phyloP scores from a whole-genome alignment of 2,329 filamentous ascomycete species.

The Fusarium nisikadoi region DNA sequence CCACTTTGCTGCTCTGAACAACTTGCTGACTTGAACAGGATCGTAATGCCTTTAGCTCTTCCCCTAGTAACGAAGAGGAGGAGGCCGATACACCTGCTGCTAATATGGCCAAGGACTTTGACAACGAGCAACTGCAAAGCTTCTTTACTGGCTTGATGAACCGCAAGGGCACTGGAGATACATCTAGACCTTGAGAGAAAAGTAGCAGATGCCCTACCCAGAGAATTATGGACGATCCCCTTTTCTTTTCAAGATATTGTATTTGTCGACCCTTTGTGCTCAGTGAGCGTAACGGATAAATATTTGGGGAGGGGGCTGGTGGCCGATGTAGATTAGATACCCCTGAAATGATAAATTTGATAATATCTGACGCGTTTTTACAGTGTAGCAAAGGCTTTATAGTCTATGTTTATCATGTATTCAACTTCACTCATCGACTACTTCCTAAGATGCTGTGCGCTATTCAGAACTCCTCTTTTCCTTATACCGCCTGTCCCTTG shows the following conservation, averaged over 20 bases:
- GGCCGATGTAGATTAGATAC: conserved; percentile 56
- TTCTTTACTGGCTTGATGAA: conserved; percentile 72
- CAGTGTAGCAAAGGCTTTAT: not conserved
- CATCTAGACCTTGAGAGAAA: conserved; percentile 24
- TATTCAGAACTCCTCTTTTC: not conserved
- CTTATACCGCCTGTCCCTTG: not conserved
- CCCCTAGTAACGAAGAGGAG: conserved; percentile 56
- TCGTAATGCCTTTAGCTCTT: conserved; percentile 64
- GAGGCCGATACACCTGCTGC: conserved; percentile 51
- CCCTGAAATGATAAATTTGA: conserved; percentile 48
- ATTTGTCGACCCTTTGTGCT: conserved; percentile 7
- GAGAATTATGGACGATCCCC: not conserved
- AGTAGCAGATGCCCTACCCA: not conserved
- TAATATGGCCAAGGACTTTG: conserved; percentile 56
- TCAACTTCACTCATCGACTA: not conserved
- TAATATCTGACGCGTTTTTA: not conserved
- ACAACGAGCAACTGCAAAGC: conserved; percentile 67
- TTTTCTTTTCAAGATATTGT: conserved; percentile 5
- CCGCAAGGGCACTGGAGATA: conserved; percentile 52
- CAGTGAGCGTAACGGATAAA: conserved; percentile 9
- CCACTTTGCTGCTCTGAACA: not conserved
- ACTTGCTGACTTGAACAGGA: conserved; percentile 55
- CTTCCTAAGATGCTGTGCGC: not conserved
- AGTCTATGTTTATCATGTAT: not conserved
- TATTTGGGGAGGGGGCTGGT: conserved; percentile 30